Conservation (phyloP, 2,329 filamentous ascomycete species). For the Berkeleyomyces rouxiae region DNA sequence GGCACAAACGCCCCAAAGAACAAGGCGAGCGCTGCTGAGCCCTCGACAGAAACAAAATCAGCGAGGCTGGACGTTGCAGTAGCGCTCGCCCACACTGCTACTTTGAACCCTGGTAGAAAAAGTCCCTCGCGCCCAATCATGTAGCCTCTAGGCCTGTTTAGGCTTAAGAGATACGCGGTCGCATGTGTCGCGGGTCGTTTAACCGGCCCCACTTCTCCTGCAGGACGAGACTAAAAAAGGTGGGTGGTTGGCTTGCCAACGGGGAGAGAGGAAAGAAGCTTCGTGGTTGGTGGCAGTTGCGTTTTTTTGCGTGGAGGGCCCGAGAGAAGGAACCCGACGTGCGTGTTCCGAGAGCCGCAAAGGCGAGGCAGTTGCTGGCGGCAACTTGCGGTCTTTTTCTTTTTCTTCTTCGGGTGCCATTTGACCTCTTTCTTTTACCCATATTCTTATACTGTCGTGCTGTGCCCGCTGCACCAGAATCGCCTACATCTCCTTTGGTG, state of each 20-base stretch:
- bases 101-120: background rate
- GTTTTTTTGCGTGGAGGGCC: too few species aligned
- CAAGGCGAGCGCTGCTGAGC: too few species aligned
- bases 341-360: too few species aligned
- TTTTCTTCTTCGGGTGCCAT: background rate
- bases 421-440: background rate
- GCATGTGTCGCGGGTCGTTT: background rate
- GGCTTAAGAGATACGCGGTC: background rate
- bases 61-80: constrained; percentile 2
- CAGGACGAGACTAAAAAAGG: background rate
- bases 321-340: too few species aligned
- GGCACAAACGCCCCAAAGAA: background rate
- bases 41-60: background rate
- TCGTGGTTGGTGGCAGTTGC: too few species aligned
- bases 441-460: background rate
- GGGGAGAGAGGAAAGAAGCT: background rate
- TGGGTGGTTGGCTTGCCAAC: constrained; percentile 7
- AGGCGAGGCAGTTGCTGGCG: too few species aligned
- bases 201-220: background rate
- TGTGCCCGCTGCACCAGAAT: background rate
- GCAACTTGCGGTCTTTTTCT: background rate
- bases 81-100: background rate
- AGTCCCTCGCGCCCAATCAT: background rate
- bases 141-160: background rate
- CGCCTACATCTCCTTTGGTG: background rate